Percentiles rank a stretch among this genome's conserved stretches.
Evolutionary conservation across 257 asterid species (phyloP).

Genomic region (Solanum bulbocastanum): DNA sequence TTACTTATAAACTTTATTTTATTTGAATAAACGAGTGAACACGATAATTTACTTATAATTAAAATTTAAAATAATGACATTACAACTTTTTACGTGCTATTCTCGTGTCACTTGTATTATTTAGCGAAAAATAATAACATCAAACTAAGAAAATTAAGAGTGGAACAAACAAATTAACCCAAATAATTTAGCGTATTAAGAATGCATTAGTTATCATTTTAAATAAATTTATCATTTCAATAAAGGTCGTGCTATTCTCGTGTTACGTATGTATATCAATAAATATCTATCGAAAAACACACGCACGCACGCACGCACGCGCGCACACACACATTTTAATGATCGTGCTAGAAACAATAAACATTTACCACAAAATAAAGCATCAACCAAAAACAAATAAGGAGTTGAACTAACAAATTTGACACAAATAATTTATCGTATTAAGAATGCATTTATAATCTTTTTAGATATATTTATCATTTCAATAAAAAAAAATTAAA

Average conservation of each 20-base stretch:
- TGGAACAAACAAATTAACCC: not conserved
- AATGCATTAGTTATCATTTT: not conserved
- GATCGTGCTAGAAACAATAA: no score
- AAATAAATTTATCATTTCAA: not conserved
- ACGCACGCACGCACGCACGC: accelerated
- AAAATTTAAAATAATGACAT: no score
- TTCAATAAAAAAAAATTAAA: not conserved
- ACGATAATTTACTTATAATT: no score
- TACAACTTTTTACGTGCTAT: not conserved
- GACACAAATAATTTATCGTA: not conserved
- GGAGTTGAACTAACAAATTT: not conserved
- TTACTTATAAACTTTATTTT: no score
- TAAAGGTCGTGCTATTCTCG: not conserved
- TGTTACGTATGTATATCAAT: no score
- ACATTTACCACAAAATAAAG: no score
- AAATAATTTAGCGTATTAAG: not conserved
- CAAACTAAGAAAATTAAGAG: no score
- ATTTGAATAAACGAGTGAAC: no score
- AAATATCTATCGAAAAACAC: no score
- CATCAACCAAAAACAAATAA: not conserved
- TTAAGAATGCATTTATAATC: not conserved
- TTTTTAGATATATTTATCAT: not conserved
- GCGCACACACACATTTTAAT: no score
- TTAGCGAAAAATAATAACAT: not conserved
- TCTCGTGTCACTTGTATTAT: not conserved